Conservation (phyloP, 1,284 basidiomycete genomes). For the Ustanciosporium gigantosporum region DNA sequence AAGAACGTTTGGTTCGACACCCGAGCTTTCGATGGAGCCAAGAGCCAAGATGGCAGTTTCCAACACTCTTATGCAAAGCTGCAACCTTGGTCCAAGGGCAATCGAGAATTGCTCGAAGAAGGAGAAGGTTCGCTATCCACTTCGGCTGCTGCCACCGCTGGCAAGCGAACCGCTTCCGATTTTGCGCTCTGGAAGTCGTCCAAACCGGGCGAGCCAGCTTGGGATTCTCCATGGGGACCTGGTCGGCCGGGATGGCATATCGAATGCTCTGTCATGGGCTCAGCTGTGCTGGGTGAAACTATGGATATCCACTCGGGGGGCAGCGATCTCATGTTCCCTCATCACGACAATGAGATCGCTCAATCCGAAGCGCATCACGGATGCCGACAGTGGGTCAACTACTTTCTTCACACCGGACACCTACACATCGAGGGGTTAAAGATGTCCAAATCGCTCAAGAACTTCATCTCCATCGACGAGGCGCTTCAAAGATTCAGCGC, state of each 20-base stretch:
- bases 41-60: constrained; percentile 35
- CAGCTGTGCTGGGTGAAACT: constrained; percentile 82
- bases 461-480: constrained; percentile 98
- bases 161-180: constrained; percentile 71
- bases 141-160: constrained; percentile 64
- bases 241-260: constrained; percentile 99
- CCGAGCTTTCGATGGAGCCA: constrained; percentile 75
- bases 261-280: constrained; percentile 99
- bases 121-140: constrained; percentile 77
- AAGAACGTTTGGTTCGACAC: constrained; percentile 88
- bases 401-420: constrained; percentile 98
- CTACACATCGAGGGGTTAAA: constrained; percentile 97
- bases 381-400: constrained; percentile 94
- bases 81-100: constrained; percentile 92
- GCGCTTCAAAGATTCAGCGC: constrained; percentile 84
- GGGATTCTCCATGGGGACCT: constrained; percentile 93
- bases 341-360: constrained; percentile 98
- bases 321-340: constrained; percentile 94
- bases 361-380: constrained; percentile 90
- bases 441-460: constrained; percentile 99
- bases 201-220: constrained; percentile 95
- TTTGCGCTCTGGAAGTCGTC: constrained; percentile 99
- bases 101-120: constrained; percentile 84
- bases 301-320: constrained; percentile 99
- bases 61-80: constrained; percentile 84